Base-by-base conservation (phyloP, 1,284 basidiomycete species). In the Psilocybe mexicana region DNA sequence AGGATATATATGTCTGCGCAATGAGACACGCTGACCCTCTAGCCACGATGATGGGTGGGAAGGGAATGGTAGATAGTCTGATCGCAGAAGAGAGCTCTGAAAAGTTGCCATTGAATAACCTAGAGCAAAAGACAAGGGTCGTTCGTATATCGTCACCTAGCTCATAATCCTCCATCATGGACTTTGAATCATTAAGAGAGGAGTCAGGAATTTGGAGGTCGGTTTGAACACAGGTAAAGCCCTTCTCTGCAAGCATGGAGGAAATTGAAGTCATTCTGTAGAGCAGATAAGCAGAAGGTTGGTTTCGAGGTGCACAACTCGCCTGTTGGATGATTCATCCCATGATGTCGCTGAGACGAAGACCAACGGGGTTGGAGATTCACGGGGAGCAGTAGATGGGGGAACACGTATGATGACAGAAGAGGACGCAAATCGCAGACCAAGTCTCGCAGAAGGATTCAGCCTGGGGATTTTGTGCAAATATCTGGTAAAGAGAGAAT, bases 1-100 rank as follows among this genome's bases (percentile, higher is more conserved):
- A 87, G 6, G 83, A 86, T 55, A 90, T 80, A 67, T 87, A 89
- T 11, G 83, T 78, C 67, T 90, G 85, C 8, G 84, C 80, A 53
- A 90, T 79, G 47, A 89, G 73, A 51, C 80, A 79, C 11, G 78
- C 78, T 0, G 73, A 67, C 0, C 76, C 78, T 7, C 78, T 76
- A 1, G 87, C 80, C 60, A 89, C 74, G 43, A 90, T 71, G 43
- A 90, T 77, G 0, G 87, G 87, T 1, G 86, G 81, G 63, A 87
- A 89, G 10, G 85, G 82, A 51, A 83, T 81, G 4, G 72, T 75
- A 30, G 81, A 74, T 6, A 80, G 68, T 24, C 72, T 73, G 42
- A 83, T 70, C 42, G 75, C 70, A 26, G 70, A 71, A 44, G 69
- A 69, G 11, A 83, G 66, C 54, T 78, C 81, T 83, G 61, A n/a